Evolutionary conservation across 2,329 filamentous ascomycete genomes (phyloP), one percentile per base, ranked within the genome.

Genomic region (Monilinia aucupariae): DNA sequence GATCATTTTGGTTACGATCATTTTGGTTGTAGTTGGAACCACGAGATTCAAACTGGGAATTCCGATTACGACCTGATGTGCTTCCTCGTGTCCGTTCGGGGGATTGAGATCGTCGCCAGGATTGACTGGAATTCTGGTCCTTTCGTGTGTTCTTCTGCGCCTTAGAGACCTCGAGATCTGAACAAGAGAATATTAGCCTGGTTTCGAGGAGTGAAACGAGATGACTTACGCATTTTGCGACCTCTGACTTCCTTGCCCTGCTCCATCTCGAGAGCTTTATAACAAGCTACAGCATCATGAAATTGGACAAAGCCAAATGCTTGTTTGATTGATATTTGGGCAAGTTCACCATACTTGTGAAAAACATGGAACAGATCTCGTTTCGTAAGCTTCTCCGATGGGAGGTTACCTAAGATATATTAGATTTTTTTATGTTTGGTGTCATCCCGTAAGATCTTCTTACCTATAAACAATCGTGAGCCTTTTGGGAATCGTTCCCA

Each of bases 231-330:
- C 73, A 97, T 96, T 74, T 92, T 92, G 68, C 92, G 88, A n/a
- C 92, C 93, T 72, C 90, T 85, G 45, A 97, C 85, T 67, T 91
- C 84, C 48, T 85, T 83, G 12, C 90, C 91, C 75, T 97, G 91
- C 65, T 97, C 86, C 43, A 82, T 82, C 43, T 89, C 81, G 69
- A 97, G 82, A 5, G 93, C 93, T 52, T 81, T 80, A 63, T 83
- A 80, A 67, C 92, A 96, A 71, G 93, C 88, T 2, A 83, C 80
- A 4, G 86, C 78, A 37, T 91, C 87, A 68, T 96, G 82, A 68
- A 96, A 99, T 74, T 97, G 94, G 43, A 97, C 92, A 73, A 97
- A 99, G 1, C 94, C 94, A 76, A 96, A 97, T 1, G 92, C 92
- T 68, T 94, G 92, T 76, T 97, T 97, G 70, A 97, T 91, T 0